Evolutionary conservation across 192 early-diverging fungal genomes (phyloP).

Genomic region (Coemansia sp.): DNA sequence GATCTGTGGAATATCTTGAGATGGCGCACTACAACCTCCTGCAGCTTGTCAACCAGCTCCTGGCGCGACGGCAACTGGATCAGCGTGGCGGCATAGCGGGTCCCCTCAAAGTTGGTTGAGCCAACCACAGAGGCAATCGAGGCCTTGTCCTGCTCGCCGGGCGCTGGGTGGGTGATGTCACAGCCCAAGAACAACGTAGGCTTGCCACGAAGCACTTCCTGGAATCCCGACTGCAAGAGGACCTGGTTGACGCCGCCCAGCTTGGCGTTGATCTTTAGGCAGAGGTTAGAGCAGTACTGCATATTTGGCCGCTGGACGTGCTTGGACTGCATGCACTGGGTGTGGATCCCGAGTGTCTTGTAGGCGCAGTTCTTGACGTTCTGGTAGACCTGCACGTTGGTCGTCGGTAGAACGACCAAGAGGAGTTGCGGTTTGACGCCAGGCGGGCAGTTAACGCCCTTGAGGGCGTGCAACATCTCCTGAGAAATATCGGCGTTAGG

Average conservation of each 20-base stretch:
- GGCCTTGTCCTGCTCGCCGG: constrained; percentile 66
- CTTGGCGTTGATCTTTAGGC: constrained; percentile 94
- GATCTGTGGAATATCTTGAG: constrained; percentile 66
- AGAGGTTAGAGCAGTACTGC: constrained; percentile 96
- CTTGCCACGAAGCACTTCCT: constrained; percentile 64
- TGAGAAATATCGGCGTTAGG: constrained; percentile 70
- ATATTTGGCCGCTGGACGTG: constrained; percentile 76
- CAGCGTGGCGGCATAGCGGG: constrained; percentile 67
- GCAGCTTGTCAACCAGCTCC: constrained; percentile 76
- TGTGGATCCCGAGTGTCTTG: constrained; percentile 85
- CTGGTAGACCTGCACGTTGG: constrained; percentile 78
- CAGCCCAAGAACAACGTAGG: constrained; percentile 91
- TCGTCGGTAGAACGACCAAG: constrained; percentile 81
- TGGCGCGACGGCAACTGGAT: constrained; percentile 71
- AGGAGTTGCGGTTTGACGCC: constrained; percentile 74
- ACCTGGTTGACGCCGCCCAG: constrained; percentile 88
- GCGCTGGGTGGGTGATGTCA: constrained; percentile 85
- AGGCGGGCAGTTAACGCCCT: constrained; percentile 65
- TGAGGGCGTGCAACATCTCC: constrained; percentile 71
- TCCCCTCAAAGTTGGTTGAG: constrained; percentile 65
- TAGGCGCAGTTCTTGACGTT: constrained; percentile 89
- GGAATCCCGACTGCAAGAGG: constrained; percentile 53
- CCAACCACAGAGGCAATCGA: constrained; percentile 83
- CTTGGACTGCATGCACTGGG: constrained; percentile 90
- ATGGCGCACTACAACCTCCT: constrained; percentile 64